Base-by-base conservation (phyloP, 2,329 filamentous ascomycete species). In the Aspergillus texensis region DNA sequence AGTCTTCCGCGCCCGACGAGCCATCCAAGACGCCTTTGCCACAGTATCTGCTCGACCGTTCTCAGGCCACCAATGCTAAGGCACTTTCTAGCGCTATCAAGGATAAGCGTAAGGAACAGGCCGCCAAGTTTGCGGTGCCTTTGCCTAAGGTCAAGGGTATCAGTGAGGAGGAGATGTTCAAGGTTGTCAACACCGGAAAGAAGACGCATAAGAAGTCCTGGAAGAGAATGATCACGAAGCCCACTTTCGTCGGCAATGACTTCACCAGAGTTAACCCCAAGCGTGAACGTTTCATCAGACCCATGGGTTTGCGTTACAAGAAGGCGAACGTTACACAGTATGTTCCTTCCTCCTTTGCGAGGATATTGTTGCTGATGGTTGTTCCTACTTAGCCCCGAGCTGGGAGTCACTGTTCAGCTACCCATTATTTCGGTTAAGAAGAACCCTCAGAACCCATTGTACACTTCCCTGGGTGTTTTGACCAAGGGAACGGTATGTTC, bases 91-190 rank as follows among this genome's bases (percentile, higher is more conserved):
- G 87, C 64, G 91, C 93, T 60, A 96, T 97, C 83, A 99, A 98
- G 87, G 93, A 97, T 80, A 97, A 97, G 85, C 86, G 95, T 46
- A 86, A 86, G 67, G 96, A 97, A 79, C 97, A 97, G 86, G 93
- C 94, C 8, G 95, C 95, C 57, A 92, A 94, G 76, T 98, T 97
- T 78, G 87, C 86, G 36, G 95, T 98, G 45, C 95, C 95, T 1
- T 79, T 99, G 74, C 95, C 95, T 41, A 97, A 97, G 82, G 95
- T 98, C 52, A 88, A 92, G 74, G 94, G 93, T 68, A 97, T 98
- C 71, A 89, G 88, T 70, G 94, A 98, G 83, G 93, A 96, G 84
- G 94, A 97, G 83, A 94, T 97, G 91, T 98, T 98, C 85, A 94
- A 92, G 81, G 94, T 97, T 16, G 89, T 98, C 74, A 93, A 93